phyloP scores from a whole-genome alignment of 208 protist genomes.

The Acanthamoeba sp. region DNA sequence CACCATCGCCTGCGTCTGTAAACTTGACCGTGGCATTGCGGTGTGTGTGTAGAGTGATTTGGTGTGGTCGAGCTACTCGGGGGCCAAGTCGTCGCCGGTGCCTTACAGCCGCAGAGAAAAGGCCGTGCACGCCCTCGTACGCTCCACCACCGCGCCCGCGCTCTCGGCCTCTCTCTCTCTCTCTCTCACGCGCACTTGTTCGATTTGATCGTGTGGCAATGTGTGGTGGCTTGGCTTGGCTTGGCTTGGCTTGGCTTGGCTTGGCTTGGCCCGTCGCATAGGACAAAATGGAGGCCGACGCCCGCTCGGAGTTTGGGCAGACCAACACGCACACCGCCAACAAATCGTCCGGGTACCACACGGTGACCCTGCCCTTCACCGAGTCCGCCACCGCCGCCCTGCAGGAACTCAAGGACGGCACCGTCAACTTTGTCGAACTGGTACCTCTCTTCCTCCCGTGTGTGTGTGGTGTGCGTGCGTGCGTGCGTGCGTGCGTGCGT shows the following conservation, averaged over 20 bases:
- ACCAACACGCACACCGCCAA: constrained; percentile 40
- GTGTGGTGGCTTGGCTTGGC: background rate
- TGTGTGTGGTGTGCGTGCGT: background rate
- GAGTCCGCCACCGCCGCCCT: constrained; percentile 48
- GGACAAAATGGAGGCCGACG: constrained; percentile 45
- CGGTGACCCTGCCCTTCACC: constrained; percentile 64
- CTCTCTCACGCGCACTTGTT: no score
- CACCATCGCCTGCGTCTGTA: background rate
- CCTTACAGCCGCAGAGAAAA: constrained; percentile 42
- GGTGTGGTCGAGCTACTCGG: constrained; percentile 13
- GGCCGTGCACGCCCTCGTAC: constrained; percentile 28
- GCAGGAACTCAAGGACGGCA: constrained; percentile 8
- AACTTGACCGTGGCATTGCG: background rate
- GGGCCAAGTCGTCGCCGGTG: background rate
- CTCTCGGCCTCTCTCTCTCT: background rate
- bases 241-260: no score
- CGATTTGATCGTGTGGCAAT: background rate
- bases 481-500: background rate
- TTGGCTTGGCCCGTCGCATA: background rate
- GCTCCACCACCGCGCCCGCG: background rate
- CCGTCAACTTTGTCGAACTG: constrained; percentile 65
- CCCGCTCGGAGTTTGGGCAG: constrained; percentile 9
- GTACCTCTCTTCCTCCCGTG: background rate
- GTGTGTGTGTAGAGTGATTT: constrained; percentile 19
- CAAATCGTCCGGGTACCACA: constrained; percentile 65